Percentiles rank a stretch among this genome's conserved stretches.
Evolutionary conservation across 2,329 filamentous ascomycete species (phyloP).

Genomic region (Aspergillus sp.): DNA sequence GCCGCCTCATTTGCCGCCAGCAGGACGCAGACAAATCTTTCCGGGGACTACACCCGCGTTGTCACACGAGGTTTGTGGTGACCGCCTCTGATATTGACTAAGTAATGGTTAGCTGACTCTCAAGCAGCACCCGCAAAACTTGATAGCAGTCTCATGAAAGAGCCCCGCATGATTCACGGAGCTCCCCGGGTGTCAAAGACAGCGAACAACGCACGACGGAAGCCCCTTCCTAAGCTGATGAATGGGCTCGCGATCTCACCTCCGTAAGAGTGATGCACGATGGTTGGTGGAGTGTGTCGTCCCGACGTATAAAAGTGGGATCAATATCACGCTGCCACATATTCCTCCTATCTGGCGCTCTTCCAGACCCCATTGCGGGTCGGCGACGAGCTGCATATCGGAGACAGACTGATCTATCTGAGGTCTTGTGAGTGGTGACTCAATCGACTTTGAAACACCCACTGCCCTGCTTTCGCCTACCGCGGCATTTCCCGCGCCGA

Average conservation of each 20-base stretch:
- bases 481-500: slow-evolving; percentile 3
- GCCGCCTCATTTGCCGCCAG: slow-evolving; percentile 56
- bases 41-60: slow-evolving; percentile 53
- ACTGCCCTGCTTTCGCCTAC: neutral
- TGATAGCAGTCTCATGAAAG: slow-evolving; percentile 84
- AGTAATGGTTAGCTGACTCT: slow-evolving; percentile 45
- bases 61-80: slow-evolving; percentile 48
- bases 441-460: slow-evolving; percentile 8
- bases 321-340: slow-evolving; percentile 12
- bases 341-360: slow-evolving; percentile 7
- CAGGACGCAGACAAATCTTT: slow-evolving; percentile 43
- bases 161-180: slow-evolving; percentile 85
- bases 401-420: neutral
- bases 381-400: slow-evolving; percentile 1
- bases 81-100: neutral
- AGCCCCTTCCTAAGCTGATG: slow-evolving; percentile 45
- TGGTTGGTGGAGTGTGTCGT: slow-evolving; percentile 19
- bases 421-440: slow-evolving; percentile 4
- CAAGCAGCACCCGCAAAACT: slow-evolving; percentile 74
- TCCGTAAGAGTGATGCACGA: slow-evolving; percentile 20
- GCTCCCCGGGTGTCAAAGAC: slow-evolving; percentile 63
- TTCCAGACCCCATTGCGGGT: slow-evolving; percentile 4
- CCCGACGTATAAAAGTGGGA: slow-evolving; percentile 13
- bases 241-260: slow-evolving; percentile 40
- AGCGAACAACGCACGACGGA: slow-evolving; percentile 42